Base-by-base conservation (phyloP, 2,329 filamentous ascomycete species). In the Lachnellula cervina region DNA sequence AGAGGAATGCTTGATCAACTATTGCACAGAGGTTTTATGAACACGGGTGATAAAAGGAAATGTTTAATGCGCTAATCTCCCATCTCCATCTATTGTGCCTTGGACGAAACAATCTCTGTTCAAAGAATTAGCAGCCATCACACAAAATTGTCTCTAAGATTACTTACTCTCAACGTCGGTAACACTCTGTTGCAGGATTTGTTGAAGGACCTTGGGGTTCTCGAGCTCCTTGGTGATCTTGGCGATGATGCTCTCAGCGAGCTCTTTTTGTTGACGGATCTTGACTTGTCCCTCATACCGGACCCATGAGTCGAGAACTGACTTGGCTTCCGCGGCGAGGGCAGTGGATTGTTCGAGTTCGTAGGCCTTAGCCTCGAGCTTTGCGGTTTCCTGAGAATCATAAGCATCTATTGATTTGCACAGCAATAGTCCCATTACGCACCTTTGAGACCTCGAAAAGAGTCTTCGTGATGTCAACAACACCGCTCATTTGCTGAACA, bases 161-260 rank as follows among this genome's bases (percentile, higher is more conserved):
- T 25, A 73, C 84, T 74, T 81, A 97, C 92, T 93, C 86, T 99
- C 94, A 72, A 99, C 87, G 76, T 99, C 94, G 63, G 88, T 78
- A 71, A 99, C 84, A 75, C 91, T 96, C 83, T 99, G 94, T 80
- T 94, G 88, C 68, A 99, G 86, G 71, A 99, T 97, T 80, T 97
- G 91, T 82, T 97, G 90, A 69, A 99, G 86, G 65, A 87, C 83
- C 85, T 92, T 97, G 75, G 95, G 94, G 83, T 89, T 97, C 83
- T 97, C 90, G 57, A 99, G 86, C 83, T 97, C 93, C 86, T 97
- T 97, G 77, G 89, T 87, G 73, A 97, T 94, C 86, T 97, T 99
- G 81, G 88, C 85, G 71, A 99, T 97, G 76, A 99, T 81, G 75
- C 79, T 84, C 73, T 96, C 86, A 63, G 94, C 90, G 65, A 99